phyloP scores from a whole-genome alignment of 208 protist species.

The Crithidia sp. region DNA sequence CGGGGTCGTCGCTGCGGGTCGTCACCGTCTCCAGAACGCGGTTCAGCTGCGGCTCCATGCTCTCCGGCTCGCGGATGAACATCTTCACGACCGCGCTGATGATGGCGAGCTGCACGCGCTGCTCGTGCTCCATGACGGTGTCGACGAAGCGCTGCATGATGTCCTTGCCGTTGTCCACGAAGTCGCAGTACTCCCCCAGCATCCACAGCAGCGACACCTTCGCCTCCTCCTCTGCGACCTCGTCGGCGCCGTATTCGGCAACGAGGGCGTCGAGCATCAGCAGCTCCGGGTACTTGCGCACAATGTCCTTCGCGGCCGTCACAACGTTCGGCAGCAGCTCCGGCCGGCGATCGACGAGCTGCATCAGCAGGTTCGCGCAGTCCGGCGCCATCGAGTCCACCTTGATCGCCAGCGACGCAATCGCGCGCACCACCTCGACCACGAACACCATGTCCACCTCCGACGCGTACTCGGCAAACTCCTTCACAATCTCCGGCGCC shows the following conservation, averaged over 20 bases:
- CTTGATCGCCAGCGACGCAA: conserved; percentile 98
- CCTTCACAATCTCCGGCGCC: conserved; percentile 93
- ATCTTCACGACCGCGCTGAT: conserved; percentile 98
- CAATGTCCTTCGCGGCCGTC: conserved; percentile 86
- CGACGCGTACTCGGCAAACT: conserved; percentile 98
- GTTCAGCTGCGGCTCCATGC: conserved; percentile 78
- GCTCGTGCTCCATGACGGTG: conserved; percentile 89
- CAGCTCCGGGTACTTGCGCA: conserved; percentile 82
- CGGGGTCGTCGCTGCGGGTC: conserved; percentile 95
- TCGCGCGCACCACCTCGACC: conserved; percentile 95
- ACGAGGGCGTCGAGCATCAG: conserved; percentile 78
- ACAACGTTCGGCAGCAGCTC: conserved; percentile 77
- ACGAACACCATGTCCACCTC: conserved; percentile 99
- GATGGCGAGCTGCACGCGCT: conserved; percentile 86
- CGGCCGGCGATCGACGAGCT: conserved; percentile 53
- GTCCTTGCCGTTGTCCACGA: conserved; percentile 95
- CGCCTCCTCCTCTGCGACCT: conserved; percentile 97
- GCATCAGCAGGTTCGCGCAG: conserved; percentile 91
- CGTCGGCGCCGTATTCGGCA: conserved; percentile 69
- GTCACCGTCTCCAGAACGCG: conserved; percentile 71
- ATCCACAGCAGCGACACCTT: conserved; percentile 99
- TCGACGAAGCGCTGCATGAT: conserved; percentile 97
- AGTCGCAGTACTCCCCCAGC: conserved; percentile 98
- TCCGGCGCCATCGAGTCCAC: conserved; percentile 94
- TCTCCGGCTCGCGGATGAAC: conserved; percentile 94